Evolutionary conservation across 2,329 filamentous ascomycete species (phyloP).

Genomic region (Colletotrichum sp.): DNA sequence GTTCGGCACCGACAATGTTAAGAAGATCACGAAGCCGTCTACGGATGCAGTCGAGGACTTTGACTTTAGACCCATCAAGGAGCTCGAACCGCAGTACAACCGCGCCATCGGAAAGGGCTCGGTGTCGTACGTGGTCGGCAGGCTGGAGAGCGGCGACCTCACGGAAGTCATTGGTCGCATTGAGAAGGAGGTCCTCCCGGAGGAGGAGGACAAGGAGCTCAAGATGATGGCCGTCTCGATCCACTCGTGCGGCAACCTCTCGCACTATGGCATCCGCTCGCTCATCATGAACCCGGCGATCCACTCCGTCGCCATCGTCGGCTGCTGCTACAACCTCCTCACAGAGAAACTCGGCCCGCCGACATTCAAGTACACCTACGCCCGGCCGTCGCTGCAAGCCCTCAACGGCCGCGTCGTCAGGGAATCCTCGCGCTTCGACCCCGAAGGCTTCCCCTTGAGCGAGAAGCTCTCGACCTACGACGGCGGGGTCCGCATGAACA

Average conservation of each 20-base stretch:
- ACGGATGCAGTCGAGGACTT: constrained; percentile 28
- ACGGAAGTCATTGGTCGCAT: constrained; percentile 70
- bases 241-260: constrained; percentile 97
- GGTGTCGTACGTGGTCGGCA: constrained; percentile 79
- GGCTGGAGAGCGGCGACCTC: constrained; percentile 76
- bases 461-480: constrained; percentile 65
- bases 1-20: constrained; percentile 43
- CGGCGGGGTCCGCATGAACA: constrained; percentile 82
- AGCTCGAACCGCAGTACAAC: constrained; percentile 57
- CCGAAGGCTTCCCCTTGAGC: constrained; percentile 94
- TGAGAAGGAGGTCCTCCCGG: constrained; percentile 43
- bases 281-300: constrained; percentile 84
- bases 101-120: constrained; percentile 68
- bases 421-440: constrained; percentile 77
- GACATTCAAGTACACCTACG: constrained; percentile 81
- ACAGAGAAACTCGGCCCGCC: constrained; percentile 89
- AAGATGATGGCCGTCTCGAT: constrained; percentile 89
- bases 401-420: constrained; percentile 71
- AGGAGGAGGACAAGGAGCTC: constrained; percentile 37
- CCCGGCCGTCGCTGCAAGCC: constrained; percentile 72
- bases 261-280: constrained; percentile 90
- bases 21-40: constrained; percentile 22
- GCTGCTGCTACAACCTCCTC: constrained; percentile 97
- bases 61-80: constrained; percentile 52
- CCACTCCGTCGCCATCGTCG: constrained; percentile 90